Evolutionary conservation across 768 basidiomycete species (phyloP).

Genomic region (Mycena capillaripes): DNA sequence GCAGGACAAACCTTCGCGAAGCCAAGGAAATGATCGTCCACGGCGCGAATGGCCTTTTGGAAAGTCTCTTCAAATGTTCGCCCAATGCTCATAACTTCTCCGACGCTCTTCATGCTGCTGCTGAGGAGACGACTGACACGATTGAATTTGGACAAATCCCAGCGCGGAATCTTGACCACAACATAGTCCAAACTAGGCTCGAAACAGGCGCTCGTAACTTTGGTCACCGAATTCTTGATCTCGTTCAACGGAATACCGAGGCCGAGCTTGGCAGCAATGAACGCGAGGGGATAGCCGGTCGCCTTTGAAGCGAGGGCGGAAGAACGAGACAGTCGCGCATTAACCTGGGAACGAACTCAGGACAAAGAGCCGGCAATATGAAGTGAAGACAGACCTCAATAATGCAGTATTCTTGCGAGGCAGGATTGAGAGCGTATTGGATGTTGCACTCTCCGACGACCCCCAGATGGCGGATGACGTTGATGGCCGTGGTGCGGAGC

Average conservation of each 20-base stretch:
- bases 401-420: constrained; percentile 97
- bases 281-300: constrained; percentile 97
- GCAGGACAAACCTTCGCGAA: constrained; percentile 79
- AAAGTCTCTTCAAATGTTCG: constrained; percentile 99
- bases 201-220: constrained; percentile 96
- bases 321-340: constrained; percentile 97
- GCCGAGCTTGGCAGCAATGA: constrained; percentile 98
- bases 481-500: constrained; percentile 97
- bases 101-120: constrained; percentile 99
- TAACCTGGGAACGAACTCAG: constrained; percentile 63
- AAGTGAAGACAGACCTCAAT: constrained; percentile 77
- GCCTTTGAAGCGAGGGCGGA: constrained; percentile 99
- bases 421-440: constrained; percentile 97
- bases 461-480: constrained; percentile 98
- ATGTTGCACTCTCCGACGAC: constrained; percentile 99
- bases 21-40: constrained; percentile 95
- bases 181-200: constrained; percentile 98
- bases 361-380: not conserved
- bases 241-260: constrained; percentile 97
- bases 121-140: constrained; percentile 92
- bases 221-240: constrained; percentile 98
- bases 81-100: constrained; percentile 99
- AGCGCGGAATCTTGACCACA: constrained; percentile 98
- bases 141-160: constrained; percentile 99
- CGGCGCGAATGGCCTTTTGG: constrained; percentile 97